Evolutionary conservation across 2,329 filamentous ascomycete genomes (phyloP), one percentile per base, ranked within the genome.

Genomic region (Chrysosphaeria jannelii): DNA sequence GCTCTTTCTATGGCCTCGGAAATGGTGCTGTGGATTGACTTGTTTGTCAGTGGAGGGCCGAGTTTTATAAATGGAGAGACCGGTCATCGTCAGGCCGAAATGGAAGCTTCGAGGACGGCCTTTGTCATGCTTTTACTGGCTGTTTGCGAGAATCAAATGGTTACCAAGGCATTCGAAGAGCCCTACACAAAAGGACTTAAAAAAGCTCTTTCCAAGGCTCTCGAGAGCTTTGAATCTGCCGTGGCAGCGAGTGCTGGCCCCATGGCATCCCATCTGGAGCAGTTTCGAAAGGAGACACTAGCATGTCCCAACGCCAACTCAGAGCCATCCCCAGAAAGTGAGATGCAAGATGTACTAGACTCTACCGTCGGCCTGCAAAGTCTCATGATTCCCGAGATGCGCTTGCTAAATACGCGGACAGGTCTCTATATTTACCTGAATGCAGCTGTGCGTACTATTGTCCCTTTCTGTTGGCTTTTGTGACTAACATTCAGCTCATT

Each of bases 371-470:
- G 49, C 0, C 39, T 62, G 19, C 55, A 60, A n/a, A 55, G 41
- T 30, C 47, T 57, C 19, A 50, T 51, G 9, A 40, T 62, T 8
- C 39, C 53, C 13, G 72, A 88, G 23, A 45, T 79, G 7, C 69
- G 70, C 4, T 49, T 63, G 14, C 50, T 67, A 22, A 76, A 74
- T 32, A 74, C 76, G 4, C 59, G 76, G 39, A 71, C 74, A 24
- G 78, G 72, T 5, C 50, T 90, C 26, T 90, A 85, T 37, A 53
- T 89, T 5, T 85, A 81, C 39, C 48, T 91, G 6, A 85, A 78
- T 38, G 64, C 76, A 26, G 56, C 71, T 39, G 71, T 85, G 48
- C 32, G 61, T 24, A 39, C n/a, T 17, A 14, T n/a, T 15, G 12
- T 14, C 4, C 6, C 13, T 3, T 5, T 10, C 7, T 22, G 12